Percentiles rank a stretch among this genome's conserved stretches.
phyloP scores from a whole-genome alignment of 129 eudicot genomes.

The Silybum marianum region DNA sequence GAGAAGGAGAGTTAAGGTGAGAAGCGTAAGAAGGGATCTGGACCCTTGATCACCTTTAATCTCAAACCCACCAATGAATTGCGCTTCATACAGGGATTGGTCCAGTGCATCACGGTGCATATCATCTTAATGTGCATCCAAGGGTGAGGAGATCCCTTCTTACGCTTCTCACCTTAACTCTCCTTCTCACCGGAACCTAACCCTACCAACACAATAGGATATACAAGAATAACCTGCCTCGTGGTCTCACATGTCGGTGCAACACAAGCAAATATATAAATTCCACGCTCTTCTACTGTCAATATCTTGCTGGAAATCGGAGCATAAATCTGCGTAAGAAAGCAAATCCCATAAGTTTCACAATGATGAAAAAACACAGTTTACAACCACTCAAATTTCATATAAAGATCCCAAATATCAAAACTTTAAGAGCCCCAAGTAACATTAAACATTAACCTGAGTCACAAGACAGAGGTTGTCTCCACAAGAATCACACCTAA shows the following conservation, averaged over 20 bases:
- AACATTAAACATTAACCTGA: constrained; percentile 51
- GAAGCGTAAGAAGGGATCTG: too few species aligned
- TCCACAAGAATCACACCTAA: constrained; percentile 61
- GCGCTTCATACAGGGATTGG: too few species aligned
- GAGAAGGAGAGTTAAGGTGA: too few species aligned
- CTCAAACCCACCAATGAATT: too few species aligned
- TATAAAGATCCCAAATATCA: constrained; percentile 11
- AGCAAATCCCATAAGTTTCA: neutral
- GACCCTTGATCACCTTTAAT: too few species aligned
- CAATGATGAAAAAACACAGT: constrained; percentile 8
- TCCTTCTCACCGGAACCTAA: too few species aligned
- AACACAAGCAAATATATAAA: constrained; percentile 73
- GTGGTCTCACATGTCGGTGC: constrained; percentile 51
- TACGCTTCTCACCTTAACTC: too few species aligned
- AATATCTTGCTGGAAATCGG: constrained; percentile 57
- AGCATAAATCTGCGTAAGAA: constrained; percentile 68
- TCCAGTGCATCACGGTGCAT: too few species aligned
- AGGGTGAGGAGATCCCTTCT: too few species aligned
- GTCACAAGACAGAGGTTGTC: constrained; percentile 62
- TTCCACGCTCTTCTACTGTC: constrained; percentile 69
- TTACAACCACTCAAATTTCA: neutral
- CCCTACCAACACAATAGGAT: neutral
- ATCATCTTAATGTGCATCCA: too few species aligned
- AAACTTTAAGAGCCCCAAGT: neutral
- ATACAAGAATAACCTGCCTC: constrained; percentile 10